Evolutionary conservation across 2,329 filamentous ascomycete genomes (phyloP).

Genomic region (Lizonia empirigonia): DNA sequence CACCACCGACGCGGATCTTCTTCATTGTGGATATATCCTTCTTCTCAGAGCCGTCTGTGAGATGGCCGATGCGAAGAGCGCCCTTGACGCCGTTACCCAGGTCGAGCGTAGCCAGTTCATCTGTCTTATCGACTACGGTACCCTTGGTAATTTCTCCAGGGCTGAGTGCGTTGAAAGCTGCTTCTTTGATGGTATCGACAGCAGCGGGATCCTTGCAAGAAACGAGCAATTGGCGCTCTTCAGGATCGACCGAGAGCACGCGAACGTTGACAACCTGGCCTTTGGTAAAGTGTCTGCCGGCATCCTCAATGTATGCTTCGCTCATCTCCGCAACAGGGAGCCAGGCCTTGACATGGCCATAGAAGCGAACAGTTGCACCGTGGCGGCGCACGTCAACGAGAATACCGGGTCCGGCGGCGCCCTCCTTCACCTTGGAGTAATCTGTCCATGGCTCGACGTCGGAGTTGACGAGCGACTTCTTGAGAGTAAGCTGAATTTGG

Average conservation of each 20-base stretch:
- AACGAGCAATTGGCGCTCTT: constrained; percentile 75
- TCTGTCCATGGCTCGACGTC: constrained; percentile 79
- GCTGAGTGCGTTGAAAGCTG: constrained; percentile 73
- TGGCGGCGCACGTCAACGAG: constrained; percentile 78
- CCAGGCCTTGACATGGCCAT: constrained; percentile 81
- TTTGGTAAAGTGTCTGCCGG: constrained; percentile 82
- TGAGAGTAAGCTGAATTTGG: constrained; percentile 84
- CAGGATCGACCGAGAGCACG: constrained; percentile 78
- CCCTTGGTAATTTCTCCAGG: constrained; percentile 77
- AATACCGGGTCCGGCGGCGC: constrained; percentile 82
- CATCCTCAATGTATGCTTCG: constrained; percentile 90
- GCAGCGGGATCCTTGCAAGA: constrained; percentile 89
- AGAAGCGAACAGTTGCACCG: constrained; percentile 92
- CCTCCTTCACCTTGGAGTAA: constrained; percentile 74
- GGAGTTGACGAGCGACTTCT: constrained; percentile 92
- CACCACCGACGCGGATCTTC: constrained; percentile 83
- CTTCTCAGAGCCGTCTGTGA: constrained; percentile 81
- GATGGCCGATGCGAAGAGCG: constrained; percentile 74
- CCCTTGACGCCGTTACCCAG: constrained; percentile 79
- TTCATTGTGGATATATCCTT: constrained; percentile 80
- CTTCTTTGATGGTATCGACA: constrained; percentile 76
- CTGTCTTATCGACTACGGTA: constrained; percentile 60
- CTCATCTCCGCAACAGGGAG: constrained; percentile 97
- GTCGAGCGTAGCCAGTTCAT: constrained; percentile 65
- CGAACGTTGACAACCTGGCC: constrained; percentile 93